phyloP scores from a whole-genome alignment of 1,284 basidiomycete species.

The Cutaneotrichosporon cutaneum region DNA sequence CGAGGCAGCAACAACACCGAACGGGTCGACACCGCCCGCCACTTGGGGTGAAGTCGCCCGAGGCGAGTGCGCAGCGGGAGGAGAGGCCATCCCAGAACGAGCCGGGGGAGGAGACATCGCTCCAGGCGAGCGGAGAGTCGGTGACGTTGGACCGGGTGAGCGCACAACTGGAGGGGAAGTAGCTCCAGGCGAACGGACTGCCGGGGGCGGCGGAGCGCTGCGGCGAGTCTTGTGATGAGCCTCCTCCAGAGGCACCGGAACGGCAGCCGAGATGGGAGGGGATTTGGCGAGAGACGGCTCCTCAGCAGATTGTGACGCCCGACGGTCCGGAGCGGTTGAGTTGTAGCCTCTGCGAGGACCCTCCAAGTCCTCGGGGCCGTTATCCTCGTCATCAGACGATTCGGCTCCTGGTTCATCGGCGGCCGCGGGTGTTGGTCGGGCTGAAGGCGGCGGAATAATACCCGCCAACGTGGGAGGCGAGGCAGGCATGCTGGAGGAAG shows the following conservation, averaged over 20 bases:
- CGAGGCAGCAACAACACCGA: constrained; percentile 4
- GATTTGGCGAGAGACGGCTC: neutral
- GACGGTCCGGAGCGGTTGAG: constrained; percentile 32
- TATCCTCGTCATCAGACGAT: constrained; percentile 41
- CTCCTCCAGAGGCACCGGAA: constrained; percentile 8
- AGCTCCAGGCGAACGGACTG: constrained; percentile 1
- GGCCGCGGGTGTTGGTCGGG: neutral
- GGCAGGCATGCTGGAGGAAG: constrained; percentile 32
- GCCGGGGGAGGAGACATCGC: neutral
- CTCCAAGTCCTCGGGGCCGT: constrained; percentile 53
- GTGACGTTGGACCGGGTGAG: neutral
- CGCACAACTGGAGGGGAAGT: neutral
- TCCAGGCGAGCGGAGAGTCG: neutral
- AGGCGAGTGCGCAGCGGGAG: neutral
- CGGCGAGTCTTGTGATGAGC: constrained; percentile 34
- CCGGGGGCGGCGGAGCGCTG: constrained; percentile 46
- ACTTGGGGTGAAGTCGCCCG: neutral
- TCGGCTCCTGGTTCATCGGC: neutral
- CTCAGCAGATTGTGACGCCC: constrained; percentile 8
- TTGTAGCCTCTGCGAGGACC: constrained; percentile 31
- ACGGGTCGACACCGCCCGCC: constrained; percentile 42
- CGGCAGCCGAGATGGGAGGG: neutral
- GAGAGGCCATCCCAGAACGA: neutral
- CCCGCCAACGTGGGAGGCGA: constrained; percentile 22
- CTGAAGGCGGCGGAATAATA: neutral